Evolutionary conservation across 306 rosid species (phyloP).

Genomic region (Prunus armeniaca): DNA sequence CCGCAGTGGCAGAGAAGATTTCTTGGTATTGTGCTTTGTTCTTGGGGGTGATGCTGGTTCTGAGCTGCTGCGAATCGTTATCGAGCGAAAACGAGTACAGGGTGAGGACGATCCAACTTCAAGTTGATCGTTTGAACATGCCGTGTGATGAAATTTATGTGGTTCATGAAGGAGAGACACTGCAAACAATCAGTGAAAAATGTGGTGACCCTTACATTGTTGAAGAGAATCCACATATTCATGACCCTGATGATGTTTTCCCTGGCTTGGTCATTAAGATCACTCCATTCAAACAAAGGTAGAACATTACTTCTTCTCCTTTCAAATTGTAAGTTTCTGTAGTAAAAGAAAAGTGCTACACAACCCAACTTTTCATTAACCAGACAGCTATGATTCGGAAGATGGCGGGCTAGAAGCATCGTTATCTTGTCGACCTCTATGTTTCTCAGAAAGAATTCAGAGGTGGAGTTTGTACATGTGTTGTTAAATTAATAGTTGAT

Average conservation of each 20-base stretch:
- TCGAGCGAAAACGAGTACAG: slow-evolving; percentile 24
- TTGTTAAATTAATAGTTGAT: too few relatives aligned
- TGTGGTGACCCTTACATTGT: slow-evolving; percentile 79
- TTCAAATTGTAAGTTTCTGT: not conserved
- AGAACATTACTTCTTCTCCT: not conserved
- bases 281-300: slow-evolving; percentile 42
- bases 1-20: slow-evolving; percentile 27
- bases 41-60: slow-evolving; percentile 28
- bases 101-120: slow-evolving; percentile 5
- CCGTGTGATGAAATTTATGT: slow-evolving; percentile 78
- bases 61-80: slow-evolving; percentile 38
- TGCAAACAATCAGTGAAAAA: slow-evolving; percentile 70
- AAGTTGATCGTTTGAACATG: slow-evolving; percentile 15
- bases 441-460: not conserved
- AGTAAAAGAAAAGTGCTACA: not conserved
- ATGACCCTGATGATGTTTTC: slow-evolving; percentile 78
- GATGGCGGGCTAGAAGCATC: not conserved
- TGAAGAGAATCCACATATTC: slow-evolving; percentile 78
- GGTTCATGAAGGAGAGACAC: slow-evolving; percentile 79
- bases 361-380: not conserved
- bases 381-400: not conserved
- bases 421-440: not conserved
- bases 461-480: not conserved
- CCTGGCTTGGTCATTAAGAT: slow-evolving; percentile 84
- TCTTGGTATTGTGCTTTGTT: slow-evolving; percentile 36